phyloP scores from a whole-genome alignment of 768 basidiomycete species.

The Sarcomyxa edulis region DNA sequence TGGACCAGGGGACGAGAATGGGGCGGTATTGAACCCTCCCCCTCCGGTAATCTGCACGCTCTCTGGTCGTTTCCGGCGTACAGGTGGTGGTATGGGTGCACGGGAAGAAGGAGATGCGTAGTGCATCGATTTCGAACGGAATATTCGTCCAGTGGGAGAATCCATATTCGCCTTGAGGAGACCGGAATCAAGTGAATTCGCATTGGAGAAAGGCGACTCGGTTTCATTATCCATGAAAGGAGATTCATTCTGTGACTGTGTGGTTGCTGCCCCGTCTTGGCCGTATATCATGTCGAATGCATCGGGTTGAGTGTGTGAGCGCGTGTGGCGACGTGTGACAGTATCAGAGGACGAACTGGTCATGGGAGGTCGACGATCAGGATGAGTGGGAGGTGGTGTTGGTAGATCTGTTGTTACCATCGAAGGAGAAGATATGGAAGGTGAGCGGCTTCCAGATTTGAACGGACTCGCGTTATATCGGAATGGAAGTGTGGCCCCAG shows the following conservation, averaged over 20 bases:
- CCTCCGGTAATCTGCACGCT: constrained; percentile 46
- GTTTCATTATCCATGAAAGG: too few relatives aligned
- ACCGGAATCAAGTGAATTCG: too few relatives aligned
- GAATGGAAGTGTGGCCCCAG: constrained; percentile 12
- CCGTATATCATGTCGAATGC: too few relatives aligned
- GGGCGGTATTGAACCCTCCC: too few relatives aligned
- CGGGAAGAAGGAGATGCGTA: constrained; percentile 31
- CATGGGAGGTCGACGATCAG: constrained; percentile 10
- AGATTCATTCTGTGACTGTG: too few relatives aligned
- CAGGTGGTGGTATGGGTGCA: constrained; percentile 31
- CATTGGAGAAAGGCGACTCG: constrained; percentile 10
- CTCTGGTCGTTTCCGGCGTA: constrained; percentile 52
- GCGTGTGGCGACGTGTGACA: too few relatives aligned
- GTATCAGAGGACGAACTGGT: too few relatives aligned
- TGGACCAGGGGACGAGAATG: too few relatives aligned
- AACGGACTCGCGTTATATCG: constrained; percentile 10
- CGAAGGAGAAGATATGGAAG: neutral
- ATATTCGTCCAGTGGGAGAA: constrained; percentile 32
- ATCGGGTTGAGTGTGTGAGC: too few relatives aligned
- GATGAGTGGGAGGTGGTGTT: constrained; percentile 6
- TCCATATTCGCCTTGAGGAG: too few relatives aligned
- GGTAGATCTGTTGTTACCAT: constrained; percentile 4
- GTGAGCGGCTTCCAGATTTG: constrained; percentile 7
- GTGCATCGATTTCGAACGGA: constrained; percentile 53
- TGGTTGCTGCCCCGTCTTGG: too few relatives aligned